Evolutionary conservation across 1,284 basidiomycete genomes (phyloP).

Genomic region (Trichosporon faecale): DNA sequence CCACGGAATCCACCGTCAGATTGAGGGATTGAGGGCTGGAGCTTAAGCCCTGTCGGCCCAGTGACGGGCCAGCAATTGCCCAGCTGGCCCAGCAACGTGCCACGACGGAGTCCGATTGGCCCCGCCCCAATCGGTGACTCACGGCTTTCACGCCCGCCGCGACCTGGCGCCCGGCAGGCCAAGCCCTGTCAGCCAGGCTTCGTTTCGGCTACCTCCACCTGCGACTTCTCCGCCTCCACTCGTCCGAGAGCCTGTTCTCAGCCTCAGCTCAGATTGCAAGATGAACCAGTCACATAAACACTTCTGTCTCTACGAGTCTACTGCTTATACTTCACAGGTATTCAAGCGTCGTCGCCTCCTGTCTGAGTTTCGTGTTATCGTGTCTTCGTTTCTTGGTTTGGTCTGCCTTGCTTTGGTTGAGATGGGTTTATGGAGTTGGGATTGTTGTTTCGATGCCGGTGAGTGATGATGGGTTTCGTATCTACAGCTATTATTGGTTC

Average conservation of each 20-base stretch:
- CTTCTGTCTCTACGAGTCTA: slow-evolving; percentile 1
- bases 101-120: not conserved
- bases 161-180: not conserved
- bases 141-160: not conserved
- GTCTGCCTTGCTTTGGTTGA: not conserved
- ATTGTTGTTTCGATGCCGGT: not conserved
- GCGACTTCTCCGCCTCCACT: not conserved
- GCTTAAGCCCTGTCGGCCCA: not conserved
- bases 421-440: not conserved
- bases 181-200: not conserved
- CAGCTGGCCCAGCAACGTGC: not conserved
- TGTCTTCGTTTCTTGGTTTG: not conserved
- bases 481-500: not conserved
- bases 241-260: not conserved
- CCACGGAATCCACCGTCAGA: not conserved
- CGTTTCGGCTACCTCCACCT: not conserved
- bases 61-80: not conserved
- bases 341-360: not conserved
- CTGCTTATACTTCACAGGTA: not conserved
- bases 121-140: not conserved
- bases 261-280: not conserved
- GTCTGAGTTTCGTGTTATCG: not conserved
- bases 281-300: not conserved
- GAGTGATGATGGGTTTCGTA: not conserved
- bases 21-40: too few species aligned